phyloP scores from a whole-genome alignment of 2,329 filamentous ascomycete species.

The Aspergillus floridensis region DNA sequence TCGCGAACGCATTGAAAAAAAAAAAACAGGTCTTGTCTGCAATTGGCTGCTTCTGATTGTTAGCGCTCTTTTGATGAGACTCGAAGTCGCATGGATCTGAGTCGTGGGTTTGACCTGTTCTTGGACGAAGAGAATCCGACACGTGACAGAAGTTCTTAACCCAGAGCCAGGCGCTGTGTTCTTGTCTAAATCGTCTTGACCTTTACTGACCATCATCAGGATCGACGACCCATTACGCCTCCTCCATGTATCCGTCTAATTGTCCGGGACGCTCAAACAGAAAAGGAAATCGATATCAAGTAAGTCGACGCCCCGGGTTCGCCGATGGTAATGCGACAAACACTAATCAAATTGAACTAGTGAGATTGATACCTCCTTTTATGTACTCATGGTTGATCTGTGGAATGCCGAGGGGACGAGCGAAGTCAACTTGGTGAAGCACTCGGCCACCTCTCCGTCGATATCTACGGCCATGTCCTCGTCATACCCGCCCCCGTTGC shows the following conservation, averaged over 20 bases:
- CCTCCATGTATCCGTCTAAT: conserved; percentile 86
- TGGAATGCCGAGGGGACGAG: conserved; percentile 60
- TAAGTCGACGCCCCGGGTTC: conserved; percentile 45
- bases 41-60: not conserved
- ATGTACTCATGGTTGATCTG: conserved; percentile 67
- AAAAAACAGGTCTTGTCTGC: not conserved
- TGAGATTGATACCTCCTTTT: conserved; percentile 67
- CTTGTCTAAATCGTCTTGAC: not conserved
- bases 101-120: not conserved
- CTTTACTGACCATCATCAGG: conserved; percentile 51
- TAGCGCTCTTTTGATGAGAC: not conserved
- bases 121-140: not conserved
- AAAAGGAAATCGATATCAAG: conserved; percentile 81
- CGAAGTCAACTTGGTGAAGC: conserved; percentile 68
- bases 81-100: not conserved
- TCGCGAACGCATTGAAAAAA: not conserved
- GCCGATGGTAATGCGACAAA: not conserved
- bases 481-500: conserved; percentile 62
- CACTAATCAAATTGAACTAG: conserved; percentile 43
- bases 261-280: conserved; percentile 70
- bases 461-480: conserved; percentile 79
- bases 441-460: conserved; percentile 66
- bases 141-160: not conserved
- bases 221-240: conserved; percentile 91
- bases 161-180: not conserved